These are phyloP conservation scores for Mallotus nudiflorus DNA, from an alignment of 345 rosid genomes.

Conservation along the genomic window DNA sequence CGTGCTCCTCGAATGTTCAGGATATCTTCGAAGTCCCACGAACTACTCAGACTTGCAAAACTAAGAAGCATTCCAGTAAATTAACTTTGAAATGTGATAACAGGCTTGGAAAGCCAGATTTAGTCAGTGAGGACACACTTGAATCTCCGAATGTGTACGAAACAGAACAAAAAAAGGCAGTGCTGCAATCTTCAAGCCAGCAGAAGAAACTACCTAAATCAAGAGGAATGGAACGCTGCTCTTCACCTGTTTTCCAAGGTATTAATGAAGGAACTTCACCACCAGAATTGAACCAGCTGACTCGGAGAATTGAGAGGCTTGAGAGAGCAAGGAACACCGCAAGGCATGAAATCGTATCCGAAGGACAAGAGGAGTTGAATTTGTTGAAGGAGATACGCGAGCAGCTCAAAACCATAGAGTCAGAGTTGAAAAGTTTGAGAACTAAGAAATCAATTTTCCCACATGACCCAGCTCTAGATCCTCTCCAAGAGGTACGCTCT, in stretches of 20 bases:
- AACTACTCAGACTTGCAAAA: conserved; percentile 24
- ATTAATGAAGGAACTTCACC: neutral
- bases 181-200: conserved; percentile 22
- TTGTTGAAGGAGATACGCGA: conserved; percentile 63
- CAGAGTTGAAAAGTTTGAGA: conserved; percentile 52
- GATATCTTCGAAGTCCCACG: conserved; percentile 72
- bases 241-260: conserved; percentile 11
- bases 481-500: conserved; percentile 47
- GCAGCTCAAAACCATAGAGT: conserved; percentile 62
- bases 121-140: conserved; percentile 18
- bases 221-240: conserved; percentile 25
- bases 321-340: conserved; percentile 40
- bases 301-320: conserved; percentile 46
- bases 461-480: conserved; percentile 27
- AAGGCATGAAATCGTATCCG: conserved; percentile 38
- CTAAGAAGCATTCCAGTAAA: conserved; percentile 23
- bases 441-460: conserved; percentile 33
- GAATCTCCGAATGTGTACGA: conserved; percentile 19
- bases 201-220: conserved; percentile 30
- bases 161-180: conserved; percentile 35
- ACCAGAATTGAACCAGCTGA: conserved; percentile 34
- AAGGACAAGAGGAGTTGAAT: conserved; percentile 48
- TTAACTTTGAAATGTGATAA: conserved; percentile 26
- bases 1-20: conserved; percentile 40
- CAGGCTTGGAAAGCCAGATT: conserved; percentile 42